Evolutionary conservation across 129 eudicot genomes (phyloP), one percentile per base, ranked within the genome.

Genomic region (Apium graveolens): DNA sequence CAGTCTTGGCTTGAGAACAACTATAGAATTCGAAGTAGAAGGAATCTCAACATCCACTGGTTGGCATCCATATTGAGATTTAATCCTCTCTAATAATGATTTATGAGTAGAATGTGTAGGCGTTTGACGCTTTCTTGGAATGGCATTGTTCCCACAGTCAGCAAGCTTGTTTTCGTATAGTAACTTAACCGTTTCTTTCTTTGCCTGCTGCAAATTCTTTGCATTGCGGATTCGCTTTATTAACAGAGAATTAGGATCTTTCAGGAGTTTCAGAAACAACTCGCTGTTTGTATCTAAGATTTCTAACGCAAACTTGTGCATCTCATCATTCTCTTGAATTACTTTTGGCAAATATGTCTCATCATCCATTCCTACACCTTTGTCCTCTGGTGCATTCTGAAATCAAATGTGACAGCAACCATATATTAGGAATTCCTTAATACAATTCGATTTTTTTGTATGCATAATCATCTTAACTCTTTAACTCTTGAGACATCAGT

Each of bases 201-300:
- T 74, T 39, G 31, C 45, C 72, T 70, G 34, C 72, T 51, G 76
- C 38, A 53, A 46, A 39, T 73, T 16, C 73, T 55, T 55, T 11
- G 45, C 5, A 11, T 73, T 53, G 34, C 65, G 79, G 35, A 65
- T 41, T 70, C 32, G 57, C 51, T 65, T 83, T 11, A 38, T 62
- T 37, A 83, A 35, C 31, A 83, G 73, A 39, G 83, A 75, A 20
- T 79, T 62, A 24, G 80, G 80, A 43, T 83, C 86, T n/a, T 76
- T 80, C 26, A 83, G 77, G 9, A 80, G 81, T n/a, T 74, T 63
- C 20, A 60, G 35, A 43, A 78, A 66, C 26, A 80, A 44, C 11
- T 78, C 76, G 74, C 49, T 78, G 68, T 81, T 76, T 34, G 80
- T 78, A 45, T 74, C 68, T 79, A 83, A 34, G n/a, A 81, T 80